These are phyloP conservation scores for Clathrospora elynae DNA, from an alignment of 2,329 filamentous ascomycete species.

Conservation along the genomic window DNA sequence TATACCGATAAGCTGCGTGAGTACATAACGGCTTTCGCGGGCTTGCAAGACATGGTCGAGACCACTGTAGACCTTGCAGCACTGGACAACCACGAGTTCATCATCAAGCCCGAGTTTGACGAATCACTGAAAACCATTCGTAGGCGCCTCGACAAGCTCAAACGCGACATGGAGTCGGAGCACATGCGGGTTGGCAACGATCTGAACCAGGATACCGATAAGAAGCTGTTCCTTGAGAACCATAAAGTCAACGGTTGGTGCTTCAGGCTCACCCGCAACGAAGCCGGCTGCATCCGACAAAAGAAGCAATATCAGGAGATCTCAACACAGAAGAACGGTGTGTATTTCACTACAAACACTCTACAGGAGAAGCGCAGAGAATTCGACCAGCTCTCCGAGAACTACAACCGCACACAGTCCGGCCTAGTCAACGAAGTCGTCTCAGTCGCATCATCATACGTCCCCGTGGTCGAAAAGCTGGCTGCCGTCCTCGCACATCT, in stretches of 20 bases:
- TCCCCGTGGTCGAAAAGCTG: conserved; percentile 86
- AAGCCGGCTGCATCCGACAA: conserved; percentile 91
- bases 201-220: conserved; percentile 89
- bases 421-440: conserved; percentile 93
- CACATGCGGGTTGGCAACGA: conserved; percentile 78
- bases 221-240: conserved; percentile 97
- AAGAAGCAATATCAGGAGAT: conserved; percentile 90
- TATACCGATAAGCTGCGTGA: conserved; percentile 82
- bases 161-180: conserved; percentile 80
- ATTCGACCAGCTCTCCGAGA: conserved; percentile 90
- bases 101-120: conserved; percentile 98
- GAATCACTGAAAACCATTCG: conserved; percentile 85
- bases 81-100: conserved; percentile 95
- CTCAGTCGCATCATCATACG: conserved; percentile 89
- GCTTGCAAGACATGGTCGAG: conserved; percentile 96
- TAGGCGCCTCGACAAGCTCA: conserved; percentile 85
- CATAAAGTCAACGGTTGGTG: conserved; percentile 97
- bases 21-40: conserved; percentile 77
- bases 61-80: conserved; percentile 96
- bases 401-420: conserved; percentile 92
- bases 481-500: conserved; percentile 89
- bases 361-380: conserved; percentile 83
- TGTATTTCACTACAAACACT: conserved; percentile 91
- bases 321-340: conserved; percentile 97
- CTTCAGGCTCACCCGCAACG: conserved; percentile 86